These are phyloP conservation scores for Talaromyces verruculosus DNA, from an alignment of 2,329 filamentous ascomycete genomes.

Conservation along the genomic window DNA sequence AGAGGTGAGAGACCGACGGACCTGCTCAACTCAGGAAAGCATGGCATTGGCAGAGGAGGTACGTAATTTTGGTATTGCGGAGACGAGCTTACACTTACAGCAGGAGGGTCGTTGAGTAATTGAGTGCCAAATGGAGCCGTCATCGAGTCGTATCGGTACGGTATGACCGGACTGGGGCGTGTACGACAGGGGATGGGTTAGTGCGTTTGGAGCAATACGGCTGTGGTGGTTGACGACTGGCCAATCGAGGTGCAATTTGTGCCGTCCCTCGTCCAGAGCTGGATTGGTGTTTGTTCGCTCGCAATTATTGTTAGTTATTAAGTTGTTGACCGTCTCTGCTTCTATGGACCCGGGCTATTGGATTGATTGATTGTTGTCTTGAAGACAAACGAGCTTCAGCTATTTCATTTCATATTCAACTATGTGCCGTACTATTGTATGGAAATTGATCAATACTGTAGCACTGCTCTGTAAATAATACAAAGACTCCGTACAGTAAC, in stretches of 20 bases:
- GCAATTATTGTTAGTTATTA: not conserved
- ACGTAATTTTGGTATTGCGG: slow-evolving; percentile 18
- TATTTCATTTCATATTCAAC: not conserved
- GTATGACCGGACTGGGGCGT: slow-evolving; percentile 9
- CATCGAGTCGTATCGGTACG: slow-evolving; percentile 6
- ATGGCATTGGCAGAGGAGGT: not conserved
- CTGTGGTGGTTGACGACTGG: slow-evolving; percentile 14
- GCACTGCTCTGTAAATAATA: not conserved
- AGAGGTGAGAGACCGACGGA: slow-evolving; percentile 25
- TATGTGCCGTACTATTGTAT: slow-evolving; percentile 2
- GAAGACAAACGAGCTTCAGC: not conserved
- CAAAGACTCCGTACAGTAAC: not conserved
- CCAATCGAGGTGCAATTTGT: slow-evolving; percentile 10
- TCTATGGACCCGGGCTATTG: not conserved
- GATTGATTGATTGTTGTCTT: not conserved
- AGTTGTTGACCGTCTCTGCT: not conserved
- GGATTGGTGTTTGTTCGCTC: not conserved
- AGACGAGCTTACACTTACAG: not conserved
- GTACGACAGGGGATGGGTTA: slow-evolving; percentile 19
- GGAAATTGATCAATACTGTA: not conserved
- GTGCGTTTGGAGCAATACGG: slow-evolving; percentile 18
- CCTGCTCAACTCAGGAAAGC: not conserved
- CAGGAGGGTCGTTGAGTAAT: slow-evolving; percentile 7
- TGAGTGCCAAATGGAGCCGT: not conserved
- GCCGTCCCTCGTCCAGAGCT: not conserved